Conservation (phyloP, 805 yeast species). For the Hyphopichia homilentoma region DNA sequence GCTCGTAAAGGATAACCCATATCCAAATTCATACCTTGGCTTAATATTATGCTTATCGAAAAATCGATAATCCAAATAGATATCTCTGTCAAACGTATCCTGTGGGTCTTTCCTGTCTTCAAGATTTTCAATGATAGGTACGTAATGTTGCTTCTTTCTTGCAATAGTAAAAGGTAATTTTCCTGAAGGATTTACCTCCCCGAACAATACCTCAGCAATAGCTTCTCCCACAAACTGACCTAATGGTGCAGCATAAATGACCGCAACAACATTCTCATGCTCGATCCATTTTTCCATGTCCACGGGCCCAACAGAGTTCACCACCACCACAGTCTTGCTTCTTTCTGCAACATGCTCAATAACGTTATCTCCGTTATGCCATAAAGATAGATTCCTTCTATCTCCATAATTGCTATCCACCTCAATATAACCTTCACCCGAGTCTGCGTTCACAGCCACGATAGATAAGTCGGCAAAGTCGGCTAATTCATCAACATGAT, state of each 20-base stretch:
- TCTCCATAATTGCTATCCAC: constrained; percentile 62
- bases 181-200: constrained; percentile 62
- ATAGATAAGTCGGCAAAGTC: constrained; percentile 50
- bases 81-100: constrained; percentile 44
- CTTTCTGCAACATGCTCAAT: constrained; percentile 46
- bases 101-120: constrained; percentile 30
- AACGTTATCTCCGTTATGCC: constrained; percentile 57
- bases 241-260: constrained; percentile 51
- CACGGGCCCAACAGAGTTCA: constrained; percentile 60
- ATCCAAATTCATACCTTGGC: constrained; percentile 62
- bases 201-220: constrained; percentile 54
- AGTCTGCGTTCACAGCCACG: constrained; percentile 50
- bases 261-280: constrained; percentile 55
- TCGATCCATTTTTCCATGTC: constrained; percentile 57
- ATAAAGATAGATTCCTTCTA: constrained; percentile 47
- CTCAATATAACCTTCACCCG: constrained; percentile 58
- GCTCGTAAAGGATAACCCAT: constrained; percentile 54
- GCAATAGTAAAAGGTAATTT: constrained; percentile 63
- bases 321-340: constrained; percentile 56
- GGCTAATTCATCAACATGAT: constrained; percentile 41
- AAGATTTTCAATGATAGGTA: constrained; percentile 39
- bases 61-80: constrained; percentile 52
- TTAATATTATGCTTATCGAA: constrained; percentile 53
- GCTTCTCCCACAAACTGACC: constrained; percentile 59
- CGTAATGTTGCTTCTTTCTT: constrained; percentile 43